Base-by-base conservation (phyloP, 176 grass and related monocot species). In the Phoenix roebelenii region DNA sequence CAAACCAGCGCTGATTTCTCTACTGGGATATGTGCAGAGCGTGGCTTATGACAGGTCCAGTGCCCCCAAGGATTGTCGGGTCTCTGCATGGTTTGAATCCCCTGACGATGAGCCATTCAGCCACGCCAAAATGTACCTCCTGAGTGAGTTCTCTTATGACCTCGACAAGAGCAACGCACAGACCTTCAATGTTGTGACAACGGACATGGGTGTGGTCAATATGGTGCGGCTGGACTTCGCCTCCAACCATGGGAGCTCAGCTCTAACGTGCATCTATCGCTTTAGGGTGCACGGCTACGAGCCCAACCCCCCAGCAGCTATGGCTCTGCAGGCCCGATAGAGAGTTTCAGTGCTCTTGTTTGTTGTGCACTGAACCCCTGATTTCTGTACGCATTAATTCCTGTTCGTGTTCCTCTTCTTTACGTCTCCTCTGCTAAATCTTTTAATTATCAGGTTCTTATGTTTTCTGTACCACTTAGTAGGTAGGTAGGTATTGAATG, bases 221-320 rank as follows among this genome's bases (percentile, higher is more conserved):
- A 86, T 50, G 23, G 63, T 91, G 23, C 77, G 70, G 58, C 64
- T 97, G 10, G 72, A 79, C 23, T 80, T 91, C 75, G 80, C 66
- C 15, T 85, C 83, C 10, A 97, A 97, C 69, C 87, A 97, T 7
- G 92, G 87, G 9, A 87, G 80, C 0, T 79, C 61, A 2, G 63
- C 65, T 15, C 65, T 82, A 26, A 97, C 92, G 17, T 97, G 92
- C 80, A 84, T 97, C 50, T 97, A 97, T 58, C 87, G 87, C 67
- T 83, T 97, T 60, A 83, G 92, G 81, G 87, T 97, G 59, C 92
- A 91, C 24, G 92, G 92, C 51, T 66, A 24, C 15, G 78, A 90
- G 58, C 84, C 92, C 10, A 63, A 48, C 25, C 72, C 25, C 57
- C 10, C 35, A 14, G 35, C 35, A 44, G 0, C 35, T 2, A 44